These are phyloP conservation scores for Osmanthus fragrans DNA, from an alignment of 257 asterid genomes.

Conservation along the genomic window DNA sequence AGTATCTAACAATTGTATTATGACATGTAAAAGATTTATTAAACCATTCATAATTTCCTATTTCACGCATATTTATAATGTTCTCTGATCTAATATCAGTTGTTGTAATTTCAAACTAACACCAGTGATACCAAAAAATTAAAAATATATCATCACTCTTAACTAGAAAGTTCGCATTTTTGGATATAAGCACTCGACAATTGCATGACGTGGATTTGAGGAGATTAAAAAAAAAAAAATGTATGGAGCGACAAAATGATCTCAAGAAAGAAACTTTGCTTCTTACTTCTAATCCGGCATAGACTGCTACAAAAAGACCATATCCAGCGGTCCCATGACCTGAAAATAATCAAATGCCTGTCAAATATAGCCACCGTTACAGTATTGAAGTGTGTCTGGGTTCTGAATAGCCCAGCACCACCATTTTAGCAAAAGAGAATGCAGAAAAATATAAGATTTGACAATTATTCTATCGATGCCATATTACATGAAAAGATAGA, in stretches of 20 bases:
- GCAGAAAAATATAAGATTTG: background rate
- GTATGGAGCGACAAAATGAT: slow-evolving; percentile 10
- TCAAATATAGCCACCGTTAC: background rate
- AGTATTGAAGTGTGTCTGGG: background rate
- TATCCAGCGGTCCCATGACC: slow-evolving; percentile 96
- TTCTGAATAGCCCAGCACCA: background rate
- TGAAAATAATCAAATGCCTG: slow-evolving; percentile 29
- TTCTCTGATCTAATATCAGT: background rate
- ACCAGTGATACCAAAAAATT: background rate
- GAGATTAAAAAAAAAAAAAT: background rate
- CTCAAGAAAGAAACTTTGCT: slow-evolving; percentile 20
- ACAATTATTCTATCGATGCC: background rate
- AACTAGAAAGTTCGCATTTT: slow-evolving; percentile 1
- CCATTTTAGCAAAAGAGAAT: background rate
- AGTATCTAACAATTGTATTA: background rate
- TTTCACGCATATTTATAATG: background rate
- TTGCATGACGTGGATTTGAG: slow-evolving; percentile 6
- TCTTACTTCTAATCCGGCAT: slow-evolving; percentile 94
- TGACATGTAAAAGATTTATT: background rate
- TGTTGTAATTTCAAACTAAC: background rate
- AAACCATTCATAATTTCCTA: background rate
- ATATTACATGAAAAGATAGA: background rate
- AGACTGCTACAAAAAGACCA: slow-evolving; percentile 82
- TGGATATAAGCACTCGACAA: slow-evolving; percentile 8
- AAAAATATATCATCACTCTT: background rate